These are phyloP conservation scores for Lasiodiplodia sp. DNA, from an alignment of 2,329 filamentous ascomycete genomes.

Conservation along the genomic window DNA sequence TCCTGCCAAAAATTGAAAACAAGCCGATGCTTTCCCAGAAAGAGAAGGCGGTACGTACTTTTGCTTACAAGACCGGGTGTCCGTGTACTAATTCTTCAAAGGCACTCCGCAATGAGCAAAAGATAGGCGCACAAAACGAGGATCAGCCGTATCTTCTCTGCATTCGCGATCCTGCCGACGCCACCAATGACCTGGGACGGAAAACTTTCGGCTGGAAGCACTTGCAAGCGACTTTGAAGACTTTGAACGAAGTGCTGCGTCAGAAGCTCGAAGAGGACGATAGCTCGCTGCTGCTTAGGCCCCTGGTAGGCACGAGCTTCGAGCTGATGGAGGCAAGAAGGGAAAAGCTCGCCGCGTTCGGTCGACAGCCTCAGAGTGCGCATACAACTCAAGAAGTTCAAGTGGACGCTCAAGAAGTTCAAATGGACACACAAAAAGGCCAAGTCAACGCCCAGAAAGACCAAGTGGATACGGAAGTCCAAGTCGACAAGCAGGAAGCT, in stretches of 20 bases:
- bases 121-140: background rate
- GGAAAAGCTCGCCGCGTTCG: conserved; percentile 7
- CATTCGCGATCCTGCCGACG: conserved; percentile 66
- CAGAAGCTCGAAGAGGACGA: conserved; percentile 7
- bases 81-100: background rate
- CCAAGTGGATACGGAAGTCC: background rate
- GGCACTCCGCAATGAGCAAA: background rate
- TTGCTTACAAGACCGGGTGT: background rate
- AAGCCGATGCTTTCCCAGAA: background rate
- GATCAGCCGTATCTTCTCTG: conserved; percentile 54
- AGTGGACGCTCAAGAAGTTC: background rate
- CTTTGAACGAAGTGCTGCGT: conserved; percentile 11
- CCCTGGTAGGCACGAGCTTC: conserved; percentile 18
- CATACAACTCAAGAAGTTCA: background rate
- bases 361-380: background rate
- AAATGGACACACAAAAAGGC: background rate
- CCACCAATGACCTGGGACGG: conserved; percentile 63
- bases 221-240: conserved; percentile 49
- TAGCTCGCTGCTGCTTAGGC: background rate
- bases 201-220: conserved; percentile 58
- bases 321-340: conserved; percentile 12
- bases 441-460: background rate
- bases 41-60: background rate
- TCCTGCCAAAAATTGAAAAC: conserved; percentile 49
- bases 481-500: background rate